phyloP scores from a whole-genome alignment of 192 early-diverging fungal genomes.

The Backusella westeae region DNA sequence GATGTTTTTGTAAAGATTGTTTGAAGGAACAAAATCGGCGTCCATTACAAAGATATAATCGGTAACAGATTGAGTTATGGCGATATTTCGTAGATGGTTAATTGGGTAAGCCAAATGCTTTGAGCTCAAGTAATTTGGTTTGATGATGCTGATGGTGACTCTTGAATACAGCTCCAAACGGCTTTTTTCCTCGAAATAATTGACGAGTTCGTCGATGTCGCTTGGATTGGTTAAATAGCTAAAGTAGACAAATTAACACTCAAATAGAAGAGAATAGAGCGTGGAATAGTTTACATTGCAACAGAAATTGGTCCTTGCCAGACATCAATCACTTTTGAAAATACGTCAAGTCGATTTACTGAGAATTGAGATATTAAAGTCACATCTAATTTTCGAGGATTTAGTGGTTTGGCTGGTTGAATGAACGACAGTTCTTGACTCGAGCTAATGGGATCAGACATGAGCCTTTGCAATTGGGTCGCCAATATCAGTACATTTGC shows the following conservation, averaged over 20 bases:
- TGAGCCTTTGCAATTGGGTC: not conserved
- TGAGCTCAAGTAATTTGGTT: slow-evolving; percentile 40
- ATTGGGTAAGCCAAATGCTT: slow-evolving; percentile 47
- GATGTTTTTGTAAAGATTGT: slow-evolving; percentile 35
- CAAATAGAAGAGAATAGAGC: not conserved
- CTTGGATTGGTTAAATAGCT: slow-evolving; percentile 44
- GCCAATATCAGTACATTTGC: slow-evolving; percentile 4
- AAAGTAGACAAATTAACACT: not conserved
- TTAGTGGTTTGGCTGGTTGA: not conserved
- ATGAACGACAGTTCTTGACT: not conserved
- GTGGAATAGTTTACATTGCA: slow-evolving; percentile 36
- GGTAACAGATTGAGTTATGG: slow-evolving; percentile 35
- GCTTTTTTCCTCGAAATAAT: slow-evolving; percentile 33
- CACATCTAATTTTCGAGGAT: slow-evolving; percentile 21
- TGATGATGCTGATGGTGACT: slow-evolving; percentile 38
- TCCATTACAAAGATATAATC: slow-evolving; percentile 52
- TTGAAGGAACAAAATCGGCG: slow-evolving; percentile 51
- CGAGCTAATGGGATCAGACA: not conserved
- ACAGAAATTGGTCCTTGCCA: slow-evolving; percentile 51
- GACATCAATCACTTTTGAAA: slow-evolving; percentile 37
- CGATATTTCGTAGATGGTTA: slow-evolving; percentile 50
- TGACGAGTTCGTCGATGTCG: slow-evolving; percentile 38
- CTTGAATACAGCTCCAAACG: slow-evolving; percentile 24
- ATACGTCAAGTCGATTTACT: slow-evolving; percentile 47
- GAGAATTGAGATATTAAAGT: slow-evolving; percentile 52